Evolutionary conservation across 768 basidiomycete genomes (phyloP).

Genomic region (Lentinula guzmanii): DNA sequence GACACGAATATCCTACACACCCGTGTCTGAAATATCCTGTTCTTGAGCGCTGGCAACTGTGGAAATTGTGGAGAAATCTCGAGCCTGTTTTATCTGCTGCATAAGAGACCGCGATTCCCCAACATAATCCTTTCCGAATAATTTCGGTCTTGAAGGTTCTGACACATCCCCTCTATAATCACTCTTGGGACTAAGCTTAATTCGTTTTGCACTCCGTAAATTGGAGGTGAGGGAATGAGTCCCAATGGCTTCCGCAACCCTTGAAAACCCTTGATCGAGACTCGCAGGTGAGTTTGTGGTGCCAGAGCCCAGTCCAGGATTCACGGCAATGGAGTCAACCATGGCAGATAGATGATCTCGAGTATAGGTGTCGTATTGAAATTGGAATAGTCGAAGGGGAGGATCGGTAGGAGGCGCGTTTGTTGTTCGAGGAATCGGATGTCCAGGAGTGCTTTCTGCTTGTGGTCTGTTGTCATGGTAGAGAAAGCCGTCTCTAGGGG

Average conservation of each 20-base stretch:
- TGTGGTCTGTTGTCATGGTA: constrained; percentile 34
- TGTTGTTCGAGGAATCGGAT: constrained; percentile 21
- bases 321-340: constrained; percentile 90
- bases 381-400: constrained; percentile 81
- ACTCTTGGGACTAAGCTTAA: constrained; percentile 67
- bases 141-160: constrained; percentile 41
- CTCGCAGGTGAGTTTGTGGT: constrained; percentile 39
- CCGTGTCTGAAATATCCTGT: not conserved
- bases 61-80: constrained; percentile 73
- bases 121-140: constrained; percentile 60
- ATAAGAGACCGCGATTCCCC: constrained; percentile 74
- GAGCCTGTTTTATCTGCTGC: constrained; percentile 74
- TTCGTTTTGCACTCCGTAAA: constrained; percentile 71
- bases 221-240: constrained; percentile 39
- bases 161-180: constrained; percentile 48
- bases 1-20: not conserved
- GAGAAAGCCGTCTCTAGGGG: constrained; percentile 36
- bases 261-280: constrained; percentile 37
- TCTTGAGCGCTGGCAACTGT: constrained; percentile 40
- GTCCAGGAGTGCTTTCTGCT: constrained; percentile 59
- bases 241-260: constrained; percentile 38
- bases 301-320: constrained; percentile 55
- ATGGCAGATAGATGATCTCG: constrained; percentile 90
- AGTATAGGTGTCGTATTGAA: constrained; percentile 95
- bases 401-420: constrained; percentile 52